Evolutionary conservation across 192 early-diverging fungal species (phyloP).

Genomic region (Backusella westeae): DNA sequence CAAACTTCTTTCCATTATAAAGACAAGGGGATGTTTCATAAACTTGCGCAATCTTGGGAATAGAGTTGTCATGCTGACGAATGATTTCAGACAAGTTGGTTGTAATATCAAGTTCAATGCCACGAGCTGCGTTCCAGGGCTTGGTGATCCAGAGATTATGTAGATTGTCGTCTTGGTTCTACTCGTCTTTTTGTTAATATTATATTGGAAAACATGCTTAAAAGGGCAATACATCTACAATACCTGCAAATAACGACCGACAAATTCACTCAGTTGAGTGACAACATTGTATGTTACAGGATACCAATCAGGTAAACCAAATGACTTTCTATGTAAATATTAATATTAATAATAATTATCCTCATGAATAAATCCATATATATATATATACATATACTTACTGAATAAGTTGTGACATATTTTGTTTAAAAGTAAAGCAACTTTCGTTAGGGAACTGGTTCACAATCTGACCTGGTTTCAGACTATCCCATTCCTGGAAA

Average conservation of each 20-base stretch:
- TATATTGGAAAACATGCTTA: neutral
- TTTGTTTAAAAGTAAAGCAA: constrained; percentile 44
- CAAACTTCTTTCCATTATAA: constrained; percentile 51
- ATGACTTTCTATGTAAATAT: constrained; percentile 5
- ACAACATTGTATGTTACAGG: constrained; percentile 43
- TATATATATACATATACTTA: constrained; percentile 7
- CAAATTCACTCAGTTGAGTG: constrained; percentile 38
- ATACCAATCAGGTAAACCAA: constrained; percentile 31
- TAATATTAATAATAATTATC: neutral
- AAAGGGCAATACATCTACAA: neutral
- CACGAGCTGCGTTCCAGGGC: constrained; percentile 44
- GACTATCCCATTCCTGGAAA: constrained; percentile 40
- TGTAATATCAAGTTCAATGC: constrained; percentile 39
- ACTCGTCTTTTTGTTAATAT: neutral
- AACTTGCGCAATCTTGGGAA: constrained; percentile 44
- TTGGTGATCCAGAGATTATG: constrained; percentile 50
- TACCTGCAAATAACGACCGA: constrained; percentile 37
- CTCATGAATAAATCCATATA: neutral
- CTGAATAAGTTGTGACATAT: constrained; percentile 39
- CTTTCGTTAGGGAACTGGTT: constrained; percentile 46
- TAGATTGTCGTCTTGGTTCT: constrained; percentile 32
- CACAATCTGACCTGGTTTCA: constrained; percentile 38
- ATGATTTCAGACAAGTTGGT: constrained; percentile 40
- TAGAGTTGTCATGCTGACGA: constrained; percentile 37
- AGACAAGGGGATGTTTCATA: constrained; percentile 45